A percentile compares a stretch with the other conserved stretches of the same genome.
phyloP scores from a whole-genome alignment of 192 early-diverging fungal species.

The Fimicolochytrium jonesii region DNA sequence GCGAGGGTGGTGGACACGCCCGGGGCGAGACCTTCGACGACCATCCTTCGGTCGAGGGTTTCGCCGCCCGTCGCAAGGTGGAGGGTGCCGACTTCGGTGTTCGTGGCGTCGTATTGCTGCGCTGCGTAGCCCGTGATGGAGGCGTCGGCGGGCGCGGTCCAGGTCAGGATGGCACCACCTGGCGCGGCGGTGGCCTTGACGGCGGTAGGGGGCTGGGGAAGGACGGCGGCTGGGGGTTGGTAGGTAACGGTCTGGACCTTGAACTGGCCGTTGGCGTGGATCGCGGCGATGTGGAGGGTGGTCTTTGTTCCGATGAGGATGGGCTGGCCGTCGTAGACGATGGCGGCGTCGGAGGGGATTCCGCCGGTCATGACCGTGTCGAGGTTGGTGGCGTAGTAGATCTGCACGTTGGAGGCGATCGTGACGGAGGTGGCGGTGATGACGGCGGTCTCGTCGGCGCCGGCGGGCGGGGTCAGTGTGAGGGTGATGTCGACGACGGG shows the following conservation, averaged over 20 bases:
- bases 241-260: not conserved
- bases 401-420: slow-evolving; percentile 3
- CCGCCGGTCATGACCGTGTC: not conserved
- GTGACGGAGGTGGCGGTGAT: slow-evolving; percentile 3
- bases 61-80: not conserved
- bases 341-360: not conserved
- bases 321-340: slow-evolving; percentile 6
- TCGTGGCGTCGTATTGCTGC: not conserved
- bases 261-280: not conserved
- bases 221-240: not conserved
- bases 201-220: not conserved
- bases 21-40: not conserved
- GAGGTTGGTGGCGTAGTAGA: not conserved
- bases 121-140: slow-evolving; percentile 3
- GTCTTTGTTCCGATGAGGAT: not conserved
- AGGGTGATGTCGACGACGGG: not conserved
- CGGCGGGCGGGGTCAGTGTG: not conserved
- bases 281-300: slow-evolving; percentile 4
- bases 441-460: not conserved
- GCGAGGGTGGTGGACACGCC: not conserved
- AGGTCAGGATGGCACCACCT: not conserved
- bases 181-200: not conserved
- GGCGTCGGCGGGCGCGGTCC: slow-evolving; percentile 3
- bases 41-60: not conserved
- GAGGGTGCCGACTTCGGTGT: not conserved